Base-by-base conservation (phyloP, 139 green algal genomes). In the Trebouxia sp. region DNA sequence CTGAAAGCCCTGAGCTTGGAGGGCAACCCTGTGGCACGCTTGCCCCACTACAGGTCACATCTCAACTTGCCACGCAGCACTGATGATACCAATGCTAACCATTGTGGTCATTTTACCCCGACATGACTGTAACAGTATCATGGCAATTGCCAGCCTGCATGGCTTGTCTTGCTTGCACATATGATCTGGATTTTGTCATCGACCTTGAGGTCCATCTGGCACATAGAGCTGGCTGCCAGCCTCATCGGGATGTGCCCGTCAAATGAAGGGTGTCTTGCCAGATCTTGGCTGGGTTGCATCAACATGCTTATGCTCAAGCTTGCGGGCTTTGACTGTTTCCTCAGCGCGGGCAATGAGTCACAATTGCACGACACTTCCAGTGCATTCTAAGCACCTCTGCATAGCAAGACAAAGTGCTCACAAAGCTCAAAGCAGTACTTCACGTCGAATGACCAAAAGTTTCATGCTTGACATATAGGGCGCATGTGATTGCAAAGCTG, bases 1-100 rank as follows among this genome's bases (percentile, higher is more conserved):
- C 69, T 94, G 43, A 83, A 92, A 65, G 87, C 83, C 8, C 83
- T 91, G 41, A 91, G 62, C 58, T 83, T 95, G 76, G 88, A 93
- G 41, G 88, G 92, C 65, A 95, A 95, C 85, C 92, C 91, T 10
- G 26, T 94, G 3, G 41, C 83, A 0, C 47, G 65, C 0, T 80
- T 92, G 45, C 91, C 91, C 17, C 84, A 90, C 83, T 93, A 93
- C 85, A 84, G 91, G 51, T 65, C 81, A 1, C 83, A 86, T 11
- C 79, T 89, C 11, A 75, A n/a, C 58, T 22, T 28, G 20, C 4
- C 50, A 17, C 22, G 20, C 5, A 22, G 50, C 20, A 22, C 50
- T 58, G 50, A 17, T 5, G 20, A 6, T 28, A 10, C 20, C 50
- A 5, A 9, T 58, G n/a, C n/a, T 58, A 17, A 58, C 50, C 50